phyloP scores from a whole-genome alignment of 306 rosid genomes.

The Dryas octopetala region DNA sequence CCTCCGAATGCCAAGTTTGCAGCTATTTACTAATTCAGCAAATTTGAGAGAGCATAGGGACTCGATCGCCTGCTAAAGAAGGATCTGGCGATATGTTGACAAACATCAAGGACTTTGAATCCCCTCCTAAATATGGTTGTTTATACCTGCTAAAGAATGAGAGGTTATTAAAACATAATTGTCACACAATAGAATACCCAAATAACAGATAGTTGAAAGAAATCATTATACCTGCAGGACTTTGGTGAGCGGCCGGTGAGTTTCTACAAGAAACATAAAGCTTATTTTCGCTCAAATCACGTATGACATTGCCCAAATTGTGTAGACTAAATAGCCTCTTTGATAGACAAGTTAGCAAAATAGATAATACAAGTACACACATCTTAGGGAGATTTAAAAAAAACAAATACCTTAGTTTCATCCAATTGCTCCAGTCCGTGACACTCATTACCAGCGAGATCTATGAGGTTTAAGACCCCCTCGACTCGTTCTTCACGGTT shows the following conservation, averaged over 20 bases:
- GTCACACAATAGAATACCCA: no score
- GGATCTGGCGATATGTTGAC: slow-evolving; percentile 88
- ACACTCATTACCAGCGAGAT: slow-evolving; percentile 97
- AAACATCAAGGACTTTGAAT: slow-evolving; percentile 89
- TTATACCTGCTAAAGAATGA: slow-evolving; percentile 11
- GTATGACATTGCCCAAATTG: slow-evolving; percentile 77
- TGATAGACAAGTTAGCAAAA: slow-evolving; percentile 14
- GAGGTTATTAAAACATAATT: neutral
- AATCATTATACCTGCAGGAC: slow-evolving; percentile 75
- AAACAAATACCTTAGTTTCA: slow-evolving; percentile 80
- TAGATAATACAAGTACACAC: neutral
- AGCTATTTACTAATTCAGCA: slow-evolving; percentile 81
- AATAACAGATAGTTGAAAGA: neutral
- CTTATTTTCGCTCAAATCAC: slow-evolving; percentile 83
- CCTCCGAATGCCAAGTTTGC: slow-evolving; percentile 82
- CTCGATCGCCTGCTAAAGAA: slow-evolving; percentile 68
- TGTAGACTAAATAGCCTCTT: slow-evolving; percentile 92
- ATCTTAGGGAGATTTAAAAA: neutral
- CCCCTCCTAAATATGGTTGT: slow-evolving; percentile 98
- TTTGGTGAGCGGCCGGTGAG: slow-evolving; percentile 78
- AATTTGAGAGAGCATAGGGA: slow-evolving; percentile 91
- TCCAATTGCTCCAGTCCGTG: slow-evolving; percentile 89
- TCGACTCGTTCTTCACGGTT: slow-evolving; percentile 91
- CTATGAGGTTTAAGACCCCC: slow-evolving; percentile 87
- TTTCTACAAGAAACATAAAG: slow-evolving; percentile 84